A percentile compares a stretch with the other conserved stretches of the same genome.
phyloP scores from a whole-genome alignment of 805 yeast genomes.

The Metschnikowia anglica region DNA sequence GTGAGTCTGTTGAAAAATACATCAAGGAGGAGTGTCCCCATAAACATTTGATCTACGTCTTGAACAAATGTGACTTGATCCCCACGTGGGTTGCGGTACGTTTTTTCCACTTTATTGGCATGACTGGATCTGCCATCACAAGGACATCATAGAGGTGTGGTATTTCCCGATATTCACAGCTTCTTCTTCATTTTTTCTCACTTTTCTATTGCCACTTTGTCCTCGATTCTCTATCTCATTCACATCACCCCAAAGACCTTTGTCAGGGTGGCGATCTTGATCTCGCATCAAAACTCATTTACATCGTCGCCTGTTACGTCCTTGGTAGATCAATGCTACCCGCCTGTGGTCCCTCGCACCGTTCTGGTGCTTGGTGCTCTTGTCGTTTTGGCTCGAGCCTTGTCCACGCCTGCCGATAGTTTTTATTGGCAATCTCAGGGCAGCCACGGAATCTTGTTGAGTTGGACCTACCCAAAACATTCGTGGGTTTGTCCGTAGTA shows the following conservation, averaged over 20 bases:
- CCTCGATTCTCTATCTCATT: constrained; percentile 2
- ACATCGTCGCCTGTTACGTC: constrained; percentile 88
- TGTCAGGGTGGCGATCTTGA: constrained; percentile 68
- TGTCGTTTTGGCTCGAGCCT: constrained; percentile 40
- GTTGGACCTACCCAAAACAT: constrained; percentile 63
- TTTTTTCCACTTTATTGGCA: constrained; percentile 24
- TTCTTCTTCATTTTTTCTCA: not conserved
- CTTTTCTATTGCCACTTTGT: constrained; percentile 5
- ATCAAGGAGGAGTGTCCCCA: constrained; percentile 93
- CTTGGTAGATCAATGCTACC: constrained; percentile 81
- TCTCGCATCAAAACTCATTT: constrained; percentile 25
- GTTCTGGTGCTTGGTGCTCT: constrained; percentile 45
- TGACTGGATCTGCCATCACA: not conserved
- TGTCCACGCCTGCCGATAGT: constrained; percentile 37
- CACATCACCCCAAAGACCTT: constrained; percentile 67
- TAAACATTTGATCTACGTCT: constrained; percentile 89
- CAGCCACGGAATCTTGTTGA: constrained; percentile 65
- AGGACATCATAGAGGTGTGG: not conserved
- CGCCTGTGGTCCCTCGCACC: constrained; percentile 46
- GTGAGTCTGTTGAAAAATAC: constrained; percentile 89
- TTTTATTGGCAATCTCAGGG: constrained; percentile 46
- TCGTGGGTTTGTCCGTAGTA: constrained; percentile 72
- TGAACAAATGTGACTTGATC: constrained; percentile 96
- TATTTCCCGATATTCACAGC: too few species aligned
- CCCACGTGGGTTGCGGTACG: constrained; percentile 99